These are phyloP conservation scores for Penicillium sp. DNA, from an alignment of 2,329 filamentous ascomycete species.

Conservation along the genomic window DNA sequence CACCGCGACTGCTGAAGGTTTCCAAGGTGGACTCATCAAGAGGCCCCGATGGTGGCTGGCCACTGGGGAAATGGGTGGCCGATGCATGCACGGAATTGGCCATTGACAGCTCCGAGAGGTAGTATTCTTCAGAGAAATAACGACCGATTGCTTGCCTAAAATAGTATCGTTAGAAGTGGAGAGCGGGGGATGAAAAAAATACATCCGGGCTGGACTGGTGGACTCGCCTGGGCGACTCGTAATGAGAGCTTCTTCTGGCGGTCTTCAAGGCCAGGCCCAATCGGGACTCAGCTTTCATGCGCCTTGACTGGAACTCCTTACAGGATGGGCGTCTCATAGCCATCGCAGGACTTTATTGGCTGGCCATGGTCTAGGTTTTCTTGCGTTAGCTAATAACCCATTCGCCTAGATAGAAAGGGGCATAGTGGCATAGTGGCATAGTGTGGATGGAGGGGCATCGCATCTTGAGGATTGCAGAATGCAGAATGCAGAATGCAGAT, in stretches of 20 bases:
- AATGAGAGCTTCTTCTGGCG: not conserved
- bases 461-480: no score
- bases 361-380: not conserved
- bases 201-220: not conserved
- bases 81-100: conserved; percentile 13
- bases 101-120: conserved; percentile 9
- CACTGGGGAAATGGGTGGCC: conserved; percentile 11
- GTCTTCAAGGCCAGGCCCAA: not conserved
- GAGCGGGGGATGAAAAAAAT: not conserved
- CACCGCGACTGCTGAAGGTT: conserved; percentile 14
- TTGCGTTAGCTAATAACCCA: not conserved
- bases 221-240: conserved; percentile 1
- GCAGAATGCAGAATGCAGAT: no score
- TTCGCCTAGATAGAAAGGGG: no score
- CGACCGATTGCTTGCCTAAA: conserved; percentile 11
- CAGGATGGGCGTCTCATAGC: not conserved
- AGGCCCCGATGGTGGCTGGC: conserved; percentile 5
- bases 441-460: no score
- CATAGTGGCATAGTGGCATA: no score
- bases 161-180: conserved; percentile 5
- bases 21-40: conserved; percentile 16
- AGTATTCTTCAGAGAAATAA: conserved; percentile 7
- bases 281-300: not conserved
- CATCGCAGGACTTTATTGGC: not conserved
- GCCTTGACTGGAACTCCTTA: not conserved